phyloP scores from a whole-genome alignment of 306 rosid genomes.

The Begonia peltatifolia region DNA sequence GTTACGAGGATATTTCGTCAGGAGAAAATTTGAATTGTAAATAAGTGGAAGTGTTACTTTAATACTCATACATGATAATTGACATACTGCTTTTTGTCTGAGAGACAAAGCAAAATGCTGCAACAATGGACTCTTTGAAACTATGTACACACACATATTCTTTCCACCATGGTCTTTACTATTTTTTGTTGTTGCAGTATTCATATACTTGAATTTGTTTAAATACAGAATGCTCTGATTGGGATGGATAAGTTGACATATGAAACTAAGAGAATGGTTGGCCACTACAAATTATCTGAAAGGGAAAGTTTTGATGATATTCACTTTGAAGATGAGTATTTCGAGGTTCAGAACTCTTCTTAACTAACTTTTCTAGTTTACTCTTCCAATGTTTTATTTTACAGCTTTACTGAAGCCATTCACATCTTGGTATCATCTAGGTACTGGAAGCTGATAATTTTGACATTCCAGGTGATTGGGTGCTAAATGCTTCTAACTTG shows the following conservation, averaged over 20 bases:
- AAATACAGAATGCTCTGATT: conserved; percentile 59
- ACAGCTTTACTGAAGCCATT: conserved; percentile 8
- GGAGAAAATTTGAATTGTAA: too few relatives aligned
- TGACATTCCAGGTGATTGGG: conserved; percentile 36
- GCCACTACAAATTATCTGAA: conserved; percentile 26
- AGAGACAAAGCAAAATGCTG: too few relatives aligned
- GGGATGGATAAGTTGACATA: conserved; percentile 73
- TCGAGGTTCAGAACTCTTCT: conserved; percentile 32
- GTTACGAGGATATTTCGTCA: too few relatives aligned
- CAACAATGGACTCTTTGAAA: too few relatives aligned
- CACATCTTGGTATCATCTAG: conserved; percentile 27
- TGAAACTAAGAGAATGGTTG: conserved; percentile 34
- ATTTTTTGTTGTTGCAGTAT: neutral
- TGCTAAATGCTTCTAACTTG: conserved; percentile 22
- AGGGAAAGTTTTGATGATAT: conserved; percentile 26
- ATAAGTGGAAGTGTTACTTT: too few relatives aligned
- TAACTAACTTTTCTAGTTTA: neutral
- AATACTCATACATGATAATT: too few relatives aligned
- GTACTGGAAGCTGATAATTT: conserved; percentile 32
- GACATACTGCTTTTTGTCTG: too few relatives aligned
- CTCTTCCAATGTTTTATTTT: neutral
- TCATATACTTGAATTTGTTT: conserved; percentile 10
- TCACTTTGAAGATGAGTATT: conserved; percentile 45
- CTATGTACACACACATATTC: too few relatives aligned
- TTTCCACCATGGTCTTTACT: neutral